Conservation (phyloP, 306 rosid genomes). For the Carpinus viminea region DNA sequence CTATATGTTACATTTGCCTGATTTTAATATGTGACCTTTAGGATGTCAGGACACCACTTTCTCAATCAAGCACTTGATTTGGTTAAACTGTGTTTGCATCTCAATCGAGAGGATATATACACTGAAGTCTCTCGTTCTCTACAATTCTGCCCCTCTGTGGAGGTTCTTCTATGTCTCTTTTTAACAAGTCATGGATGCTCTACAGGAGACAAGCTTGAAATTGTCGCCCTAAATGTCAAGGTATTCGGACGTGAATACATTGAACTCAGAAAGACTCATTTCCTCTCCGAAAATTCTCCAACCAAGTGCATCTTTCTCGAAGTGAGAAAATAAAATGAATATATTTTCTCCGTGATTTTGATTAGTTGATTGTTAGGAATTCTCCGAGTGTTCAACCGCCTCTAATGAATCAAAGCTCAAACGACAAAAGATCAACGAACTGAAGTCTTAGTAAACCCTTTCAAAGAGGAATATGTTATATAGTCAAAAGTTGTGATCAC, state of each 20-base stretch:
- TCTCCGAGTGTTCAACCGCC: too few species aligned
- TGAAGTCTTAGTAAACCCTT: too few species aligned
- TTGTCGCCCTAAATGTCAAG: conserved; percentile 63
- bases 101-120: conserved; percentile 87
- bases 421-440: too few species aligned
- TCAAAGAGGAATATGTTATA: too few species aligned
- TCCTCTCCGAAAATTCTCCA: too few species aligned
- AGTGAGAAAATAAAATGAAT: too few species aligned
- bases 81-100: conserved; percentile 90
- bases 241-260: conserved; percentile 59
- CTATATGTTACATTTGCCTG: not conserved
- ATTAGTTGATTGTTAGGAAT: too few species aligned
- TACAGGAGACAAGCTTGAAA: conserved; percentile 81
- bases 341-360: too few species aligned
- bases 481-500: too few species aligned
- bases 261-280: conserved; percentile 79
- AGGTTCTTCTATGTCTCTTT: not conserved
- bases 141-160: not conserved
- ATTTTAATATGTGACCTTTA: conserved; percentile 28
- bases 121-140: conserved; percentile 54
- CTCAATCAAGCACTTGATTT: conserved; percentile 76
- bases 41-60: conserved; percentile 92
- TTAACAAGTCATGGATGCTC: conserved; percentile 11
- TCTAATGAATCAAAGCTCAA: too few species aligned
- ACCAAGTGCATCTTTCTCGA: too few species aligned